A percentile compares a stretch with the other conserved stretches of the same genome.
Evolutionary conservation across 345 rosid genomes (phyloP).

Genomic region (Sisymbrium altissimum): DNA sequence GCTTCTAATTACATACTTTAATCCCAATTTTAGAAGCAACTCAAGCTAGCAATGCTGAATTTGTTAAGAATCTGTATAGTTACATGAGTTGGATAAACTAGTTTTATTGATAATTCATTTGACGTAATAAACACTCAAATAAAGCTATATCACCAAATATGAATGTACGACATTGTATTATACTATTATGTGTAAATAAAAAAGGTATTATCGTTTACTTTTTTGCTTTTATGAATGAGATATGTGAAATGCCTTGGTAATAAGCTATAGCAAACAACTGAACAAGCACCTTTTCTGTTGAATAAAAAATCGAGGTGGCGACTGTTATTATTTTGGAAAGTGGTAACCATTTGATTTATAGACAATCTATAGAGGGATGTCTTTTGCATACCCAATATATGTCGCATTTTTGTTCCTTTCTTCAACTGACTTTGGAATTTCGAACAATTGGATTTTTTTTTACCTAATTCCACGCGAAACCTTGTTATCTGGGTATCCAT

Average conservation of each 20-base stretch:
- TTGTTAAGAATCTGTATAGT: background rate
- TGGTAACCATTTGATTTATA: constrained; percentile 10
- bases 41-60: background rate
- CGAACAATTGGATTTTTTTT: background rate
- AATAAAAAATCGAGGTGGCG: background rate
- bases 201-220: background rate
- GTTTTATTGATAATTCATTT: background rate
- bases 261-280: background rate
- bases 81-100: background rate
- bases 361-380: constrained; percentile 13
- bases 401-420: background rate
- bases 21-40: background rate
- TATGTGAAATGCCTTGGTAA: background rate
- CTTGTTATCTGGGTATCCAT: background rate
- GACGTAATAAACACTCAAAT: background rate
- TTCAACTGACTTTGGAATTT: background rate
- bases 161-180: background rate
- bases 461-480: background rate
- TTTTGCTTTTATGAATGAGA: background rate
- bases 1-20: background rate
- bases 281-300: background rate
- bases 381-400: constrained; percentile 16
- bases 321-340: background rate
- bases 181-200: background rate
- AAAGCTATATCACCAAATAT: background rate